Base-by-base conservation (phyloP, 1,284 basidiomycete species). In the Anthracocystis walkeri region DNA sequence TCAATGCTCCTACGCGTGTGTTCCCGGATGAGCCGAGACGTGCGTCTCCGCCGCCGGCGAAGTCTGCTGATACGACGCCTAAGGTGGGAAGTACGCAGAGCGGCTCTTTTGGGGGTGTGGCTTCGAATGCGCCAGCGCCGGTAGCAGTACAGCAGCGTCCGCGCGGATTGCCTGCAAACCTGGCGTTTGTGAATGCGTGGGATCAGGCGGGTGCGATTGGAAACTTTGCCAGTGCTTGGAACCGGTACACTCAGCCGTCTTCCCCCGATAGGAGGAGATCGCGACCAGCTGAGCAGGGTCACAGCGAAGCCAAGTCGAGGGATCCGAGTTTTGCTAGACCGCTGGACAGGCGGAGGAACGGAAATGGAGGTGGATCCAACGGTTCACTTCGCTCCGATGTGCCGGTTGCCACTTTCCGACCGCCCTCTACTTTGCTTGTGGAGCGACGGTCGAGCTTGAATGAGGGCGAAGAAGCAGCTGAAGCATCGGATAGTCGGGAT, bases 151-250 rank as follows among this genome's bases (percentile, higher is more conserved):
- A 64, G 23, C 31, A 63, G 29, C 55, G 58, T 23, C 14, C 57
- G 3, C 42, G 74, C 12, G 79, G 75, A 1, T 46, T 79, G 41
- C 78, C 79, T 5, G 33, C 55, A 20, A 78, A 65, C 11, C 42
- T 80, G 12, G 53, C 64, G 14, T 81, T 72, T 25, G 63, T 78
- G 21, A 81, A 81, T 48, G 79, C 78, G 5, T 81, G 79, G 79
- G 79, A 81, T 55, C 53, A 69, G 46, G 72, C 50, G 4, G 75
- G 66, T 4, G 71, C 76, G 25, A 75, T 77, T n/a, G 74, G 71
- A 20, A 65, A 75, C 23, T 75, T 68, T 52, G 65, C 68, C 31
- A 58, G 53, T 33, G 38, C 46, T 3, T 75, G 64, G 71, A 60
- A 50, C 18, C 20, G 63, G n/a, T 48, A 40, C 3, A 57, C 66